Percentiles rank a stretch among this genome's conserved stretches.
Evolutionary conservation across 768 basidiomycete genomes (phyloP).

Genomic region (Tulasnella sp.): DNA sequence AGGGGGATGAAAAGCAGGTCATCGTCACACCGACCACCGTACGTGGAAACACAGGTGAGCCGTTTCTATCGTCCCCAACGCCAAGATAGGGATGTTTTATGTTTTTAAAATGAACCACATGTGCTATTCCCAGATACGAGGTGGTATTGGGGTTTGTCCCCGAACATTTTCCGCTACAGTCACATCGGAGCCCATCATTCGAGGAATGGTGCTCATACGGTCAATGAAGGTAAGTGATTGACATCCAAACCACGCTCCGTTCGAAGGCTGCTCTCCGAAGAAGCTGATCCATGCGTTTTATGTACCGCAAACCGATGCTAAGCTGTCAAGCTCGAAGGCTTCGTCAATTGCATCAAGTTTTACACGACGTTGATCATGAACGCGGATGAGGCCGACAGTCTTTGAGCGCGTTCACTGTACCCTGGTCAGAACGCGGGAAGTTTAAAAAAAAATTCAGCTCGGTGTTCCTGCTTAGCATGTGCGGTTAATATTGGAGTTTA

Average conservation of each 20-base stretch:
- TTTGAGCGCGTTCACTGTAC: too few species aligned
- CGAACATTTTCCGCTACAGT: slow-evolving; percentile 62
- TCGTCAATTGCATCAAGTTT: slow-evolving; percentile 35
- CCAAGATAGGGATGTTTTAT: too few species aligned
- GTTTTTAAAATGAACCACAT: too few species aligned
- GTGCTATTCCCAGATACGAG: slow-evolving; percentile 36
- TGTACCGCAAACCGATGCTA: not conserved
- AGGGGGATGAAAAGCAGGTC: slow-evolving; percentile 6
- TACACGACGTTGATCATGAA: slow-evolving; percentile 37
- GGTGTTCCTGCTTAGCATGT: too few species aligned
- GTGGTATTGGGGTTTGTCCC: slow-evolving; percentile 41
- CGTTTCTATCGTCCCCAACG: too few species aligned
- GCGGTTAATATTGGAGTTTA: too few species aligned
- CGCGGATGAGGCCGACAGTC: slow-evolving; percentile 29
- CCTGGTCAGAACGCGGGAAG: too few species aligned
- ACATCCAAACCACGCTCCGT: too few species aligned
- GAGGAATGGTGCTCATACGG: slow-evolving; percentile 45
- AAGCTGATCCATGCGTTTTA: not conserved
- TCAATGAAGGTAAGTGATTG: slow-evolving; percentile 49
- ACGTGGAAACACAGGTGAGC: slow-evolving; percentile 18
- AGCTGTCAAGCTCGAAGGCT: slow-evolving; percentile 29
- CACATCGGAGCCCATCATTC: slow-evolving; percentile 12
- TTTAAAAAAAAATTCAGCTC: too few species aligned
- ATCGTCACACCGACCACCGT: slow-evolving; percentile 32
- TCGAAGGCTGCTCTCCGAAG: not conserved